Conservation (phyloP, 163 green algal species). For the Chlorella variabilis region DNA sequence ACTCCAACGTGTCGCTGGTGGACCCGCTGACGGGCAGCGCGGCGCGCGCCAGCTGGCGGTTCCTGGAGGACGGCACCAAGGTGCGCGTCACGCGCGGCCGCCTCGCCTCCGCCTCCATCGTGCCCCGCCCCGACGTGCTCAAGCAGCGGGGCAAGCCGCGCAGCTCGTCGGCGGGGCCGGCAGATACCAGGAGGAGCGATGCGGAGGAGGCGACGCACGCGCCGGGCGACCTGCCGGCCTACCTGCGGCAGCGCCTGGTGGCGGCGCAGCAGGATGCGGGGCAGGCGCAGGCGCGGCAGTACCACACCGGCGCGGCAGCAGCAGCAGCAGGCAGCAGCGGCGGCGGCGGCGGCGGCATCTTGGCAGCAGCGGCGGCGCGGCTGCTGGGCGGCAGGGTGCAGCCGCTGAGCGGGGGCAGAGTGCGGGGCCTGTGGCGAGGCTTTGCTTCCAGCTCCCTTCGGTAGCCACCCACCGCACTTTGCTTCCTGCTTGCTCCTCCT, state of each 20-base stretch:
- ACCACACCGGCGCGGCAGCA: neutral
- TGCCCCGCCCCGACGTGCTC: constrained; percentile 53
- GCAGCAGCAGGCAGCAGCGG: neutral
- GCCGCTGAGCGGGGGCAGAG: neutral
- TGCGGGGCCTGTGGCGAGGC: constrained; percentile 14
- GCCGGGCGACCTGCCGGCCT: constrained; percentile 44
- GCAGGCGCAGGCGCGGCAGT: constrained; percentile 14
- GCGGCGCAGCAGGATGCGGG: constrained; percentile 17
- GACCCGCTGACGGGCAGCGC: constrained; percentile 70
- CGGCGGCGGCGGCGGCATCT: neutral
- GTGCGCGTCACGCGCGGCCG: constrained; percentile 52
- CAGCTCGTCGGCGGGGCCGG: constrained; percentile 17
- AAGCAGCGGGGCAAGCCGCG: constrained; percentile 45
- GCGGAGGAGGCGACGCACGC: constrained; percentile 37
- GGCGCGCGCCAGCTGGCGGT: constrained; percentile 56
- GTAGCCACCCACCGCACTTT: neutral
- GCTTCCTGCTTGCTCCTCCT: neutral
- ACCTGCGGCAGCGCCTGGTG: constrained; percentile 39
- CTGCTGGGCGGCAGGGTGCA: constrained; percentile 11
- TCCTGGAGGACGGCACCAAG: constrained; percentile 55
- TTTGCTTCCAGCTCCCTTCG: constrained; percentile 4
- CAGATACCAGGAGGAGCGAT: constrained; percentile 37
- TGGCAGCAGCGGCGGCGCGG: neutral
- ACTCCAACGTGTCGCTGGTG: constrained; percentile 77
- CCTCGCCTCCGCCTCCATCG: constrained; percentile 44